These are phyloP conservation scores for Emmonsia crescens DNA, from an alignment of 2,329 filamentous ascomycete genomes.

Conservation along the genomic window DNA sequence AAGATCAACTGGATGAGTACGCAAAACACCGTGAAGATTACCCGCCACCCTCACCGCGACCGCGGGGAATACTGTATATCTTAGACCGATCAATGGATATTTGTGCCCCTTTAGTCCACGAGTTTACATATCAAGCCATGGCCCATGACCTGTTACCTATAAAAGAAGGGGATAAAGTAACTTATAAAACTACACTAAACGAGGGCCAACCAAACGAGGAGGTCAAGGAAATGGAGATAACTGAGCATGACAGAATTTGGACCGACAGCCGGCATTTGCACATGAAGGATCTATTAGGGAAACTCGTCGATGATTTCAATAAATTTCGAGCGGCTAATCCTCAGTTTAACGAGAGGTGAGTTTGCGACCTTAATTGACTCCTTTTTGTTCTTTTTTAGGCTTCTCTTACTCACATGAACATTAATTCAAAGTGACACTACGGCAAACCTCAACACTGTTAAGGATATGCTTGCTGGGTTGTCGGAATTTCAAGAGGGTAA, in stretches of 20 bases:
- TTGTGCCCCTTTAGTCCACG: conserved; percentile 76
- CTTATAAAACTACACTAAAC: conserved; percentile 70
- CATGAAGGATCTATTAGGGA: conserved; percentile 96
- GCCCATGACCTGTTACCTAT: conserved; percentile 85
- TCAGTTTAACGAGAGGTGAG: conserved; percentile 66
- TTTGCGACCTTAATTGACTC: not conserved
- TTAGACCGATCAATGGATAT: conserved; percentile 91
- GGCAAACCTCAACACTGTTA: conserved; percentile 78
- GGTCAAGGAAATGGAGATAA: conserved; percentile 82
- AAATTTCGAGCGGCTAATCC: conserved; percentile 86
- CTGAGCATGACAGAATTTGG: conserved; percentile 89
- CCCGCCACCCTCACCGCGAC: conserved; percentile 60
- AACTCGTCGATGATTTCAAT: conserved; percentile 83
- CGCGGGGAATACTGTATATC: conserved; percentile 72
- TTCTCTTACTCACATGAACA: conserved; percentile 6
- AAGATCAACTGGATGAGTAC: conserved; percentile 83
- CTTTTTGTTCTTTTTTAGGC: not conserved
- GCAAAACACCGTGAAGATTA: conserved; percentile 75
- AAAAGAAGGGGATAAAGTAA: conserved; percentile 77
- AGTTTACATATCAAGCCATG: conserved; percentile 99
- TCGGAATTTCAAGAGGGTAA: conserved; percentile 95
- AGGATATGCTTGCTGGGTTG: conserved; percentile 91
- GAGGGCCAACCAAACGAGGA: conserved; percentile 59
- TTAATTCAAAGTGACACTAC: conserved; percentile 47
- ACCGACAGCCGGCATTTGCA: conserved; percentile 86